Percentiles rank a stretch among this genome's conserved stretches.
These are phyloP conservation scores for Westerdykella sp. DNA, from an alignment of 2,329 filamentous ascomycete species.

Conservation along the genomic window DNA sequence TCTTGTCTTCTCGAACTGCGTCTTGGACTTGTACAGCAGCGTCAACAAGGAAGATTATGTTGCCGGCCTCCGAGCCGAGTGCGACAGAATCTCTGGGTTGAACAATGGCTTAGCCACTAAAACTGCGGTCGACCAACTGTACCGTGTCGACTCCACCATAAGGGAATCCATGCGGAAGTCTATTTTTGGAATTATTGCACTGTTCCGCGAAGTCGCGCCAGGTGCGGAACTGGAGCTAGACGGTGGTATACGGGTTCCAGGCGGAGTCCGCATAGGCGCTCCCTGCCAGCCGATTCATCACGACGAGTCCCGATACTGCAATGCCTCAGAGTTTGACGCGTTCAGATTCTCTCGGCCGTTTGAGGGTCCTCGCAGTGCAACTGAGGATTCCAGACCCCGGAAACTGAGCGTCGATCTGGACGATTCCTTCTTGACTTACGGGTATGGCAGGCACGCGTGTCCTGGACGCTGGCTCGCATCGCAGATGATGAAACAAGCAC, in stretches of 20 bases:
- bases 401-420: too few species aligned
- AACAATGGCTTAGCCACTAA: constrained; percentile 1
- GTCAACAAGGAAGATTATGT: constrained; percentile 1
- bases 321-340: constrained; percentile 4
- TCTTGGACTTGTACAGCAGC: constrained; percentile 5
- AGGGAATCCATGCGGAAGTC: constrained; percentile 7
- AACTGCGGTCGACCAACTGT: constrained; percentile 1
- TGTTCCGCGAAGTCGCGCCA: constrained; percentile 2
- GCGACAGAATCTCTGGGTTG: background rate
- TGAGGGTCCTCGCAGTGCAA: background rate
- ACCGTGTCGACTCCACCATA: constrained; percentile 3
- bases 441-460: constrained; percentile 8
- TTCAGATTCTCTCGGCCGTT: constrained; percentile 5
- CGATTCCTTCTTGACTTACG: constrained; percentile 4
- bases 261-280: constrained; percentile 3
- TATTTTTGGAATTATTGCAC: background rate
- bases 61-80: constrained; percentile 2
- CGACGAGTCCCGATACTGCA: constrained; percentile 1
- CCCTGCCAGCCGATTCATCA: constrained; percentile 3
- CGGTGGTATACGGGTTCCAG: background rate
- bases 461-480: constrained; percentile 6
- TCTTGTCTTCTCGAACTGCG: constrained; percentile 2
- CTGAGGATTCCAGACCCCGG: background rate
- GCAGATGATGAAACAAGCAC: constrained; percentile 5
- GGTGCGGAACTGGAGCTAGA: constrained; percentile 3